phyloP scores from a whole-genome alignment of 2,329 filamentous ascomycete genomes.

The Cercospora sp. region DNA sequence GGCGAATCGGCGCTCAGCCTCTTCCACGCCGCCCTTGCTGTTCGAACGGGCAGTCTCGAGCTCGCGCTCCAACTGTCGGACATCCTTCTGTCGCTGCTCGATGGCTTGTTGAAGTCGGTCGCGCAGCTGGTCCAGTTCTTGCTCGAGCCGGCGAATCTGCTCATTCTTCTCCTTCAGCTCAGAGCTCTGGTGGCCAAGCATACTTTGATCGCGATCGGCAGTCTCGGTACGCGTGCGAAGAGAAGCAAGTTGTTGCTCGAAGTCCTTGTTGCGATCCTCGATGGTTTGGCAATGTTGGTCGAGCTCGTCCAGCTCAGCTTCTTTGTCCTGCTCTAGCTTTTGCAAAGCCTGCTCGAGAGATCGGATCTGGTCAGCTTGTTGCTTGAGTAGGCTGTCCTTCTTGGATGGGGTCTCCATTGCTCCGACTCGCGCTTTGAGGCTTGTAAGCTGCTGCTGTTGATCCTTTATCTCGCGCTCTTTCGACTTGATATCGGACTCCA shows the following conservation, averaged over 20 bases:
- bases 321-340: slow-evolving; percentile 41
- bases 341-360: slow-evolving; percentile 38
- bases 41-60: slow-evolving; percentile 39
- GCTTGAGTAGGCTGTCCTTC: slow-evolving; percentile 41
- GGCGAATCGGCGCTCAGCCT: slow-evolving; percentile 46
- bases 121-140: slow-evolving; percentile 45
- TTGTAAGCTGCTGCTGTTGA: slow-evolving; percentile 37
- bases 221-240: slow-evolving; percentile 28
- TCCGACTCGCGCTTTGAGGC: slow-evolving; percentile 37
- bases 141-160: slow-evolving; percentile 42
- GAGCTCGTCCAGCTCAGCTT: slow-evolving; percentile 42
- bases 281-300: slow-evolving; percentile 38
- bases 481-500: slow-evolving; percentile 43
- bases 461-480: slow-evolving; percentile 36
- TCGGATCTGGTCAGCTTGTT: slow-evolving; percentile 40
- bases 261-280: slow-evolving; percentile 36
- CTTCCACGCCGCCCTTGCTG: slow-evolving; percentile 30
- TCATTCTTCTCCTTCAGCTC: slow-evolving; percentile 30
- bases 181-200: slow-evolving; percentile 33
- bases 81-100: slow-evolving; percentile 38
- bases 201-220: slow-evolving; percentile 34
- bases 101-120: slow-evolving; percentile 41
- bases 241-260: slow-evolving; percentile 31
- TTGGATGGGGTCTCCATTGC: slow-evolving; percentile 42
- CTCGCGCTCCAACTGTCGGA: slow-evolving; percentile 47